phyloP scores from a whole-genome alignment of 139 green algal genomes.

The Pedinophyceae sp. region DNA sequence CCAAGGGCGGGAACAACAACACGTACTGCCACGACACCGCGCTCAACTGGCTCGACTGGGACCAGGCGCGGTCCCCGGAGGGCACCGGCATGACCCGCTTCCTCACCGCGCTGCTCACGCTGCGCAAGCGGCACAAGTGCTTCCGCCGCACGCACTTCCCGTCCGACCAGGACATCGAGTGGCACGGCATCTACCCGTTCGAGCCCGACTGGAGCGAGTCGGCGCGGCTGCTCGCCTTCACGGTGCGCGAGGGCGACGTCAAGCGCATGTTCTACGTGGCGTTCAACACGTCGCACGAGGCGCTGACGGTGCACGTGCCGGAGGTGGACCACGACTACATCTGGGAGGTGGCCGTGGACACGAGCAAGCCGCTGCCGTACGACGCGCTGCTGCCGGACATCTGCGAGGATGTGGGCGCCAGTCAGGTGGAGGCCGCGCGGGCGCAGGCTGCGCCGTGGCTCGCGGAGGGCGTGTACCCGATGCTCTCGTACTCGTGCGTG shows the following conservation, averaged over 20 bases:
- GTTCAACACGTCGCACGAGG: slow-evolving; percentile 48
- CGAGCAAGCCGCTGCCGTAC: slow-evolving; percentile 38
- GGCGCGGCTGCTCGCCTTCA: slow-evolving; percentile 26
- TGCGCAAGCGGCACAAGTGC: slow-evolving; percentile 12
- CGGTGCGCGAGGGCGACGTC: neutral
- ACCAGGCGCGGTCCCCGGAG: slow-evolving; percentile 29
- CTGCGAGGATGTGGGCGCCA: slow-evolving; percentile 4
- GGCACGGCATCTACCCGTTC: slow-evolving; percentile 51
- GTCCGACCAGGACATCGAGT: slow-evolving; percentile 53
- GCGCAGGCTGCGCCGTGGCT: slow-evolving; percentile 41
- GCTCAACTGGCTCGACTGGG: slow-evolving; percentile 82
- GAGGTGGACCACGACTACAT: slow-evolving; percentile 17
- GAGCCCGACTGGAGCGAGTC: slow-evolving; percentile 55
- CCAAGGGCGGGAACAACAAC: slow-evolving; percentile 95
- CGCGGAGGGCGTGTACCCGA: slow-evolving; percentile 32
- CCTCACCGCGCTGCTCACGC: slow-evolving; percentile 36
- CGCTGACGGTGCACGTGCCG: slow-evolving; percentile 7
- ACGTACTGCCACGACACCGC: slow-evolving; percentile 93
- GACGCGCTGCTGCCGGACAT: slow-evolving; percentile 59
- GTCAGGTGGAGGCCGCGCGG: slow-evolving; percentile 2
- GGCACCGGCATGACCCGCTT: slow-evolving; percentile 54
- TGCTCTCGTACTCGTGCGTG: slow-evolving; percentile 62
- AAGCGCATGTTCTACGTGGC: slow-evolving; percentile 39
- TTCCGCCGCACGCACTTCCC: slow-evolving; percentile 9
- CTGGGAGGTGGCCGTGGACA: slow-evolving; percentile 17